Evolutionary conservation across 192 early-diverging fungal species (phyloP), one percentile per base, ranked within the genome.

Genomic region (Rhizophagus clarus): DNA sequence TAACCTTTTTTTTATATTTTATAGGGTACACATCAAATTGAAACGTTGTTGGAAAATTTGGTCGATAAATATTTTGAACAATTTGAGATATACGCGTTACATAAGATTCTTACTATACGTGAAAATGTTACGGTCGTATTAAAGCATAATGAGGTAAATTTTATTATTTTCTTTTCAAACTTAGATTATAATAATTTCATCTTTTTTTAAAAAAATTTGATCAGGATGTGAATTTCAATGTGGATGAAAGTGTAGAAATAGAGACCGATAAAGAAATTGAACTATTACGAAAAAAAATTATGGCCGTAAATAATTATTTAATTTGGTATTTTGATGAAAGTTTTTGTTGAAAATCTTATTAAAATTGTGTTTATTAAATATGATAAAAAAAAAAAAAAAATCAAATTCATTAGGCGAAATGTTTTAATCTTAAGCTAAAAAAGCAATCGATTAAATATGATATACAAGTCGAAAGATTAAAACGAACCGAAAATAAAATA

Each of bases 31-130:
- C 88, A 91, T 80, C 88, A 92, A 78, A 87, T 94, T 0, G 92
- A 94, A 80, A 95, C 94, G 32, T 81, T 96, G 34, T 83, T 96
- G 15, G 95, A 96, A 80, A 84, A 92, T 31, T 85, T 90, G 6
- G 90, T 97, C 70, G 96, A 96, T 81, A 91, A 91, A 78, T 88
- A 90, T 79, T 96, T 96, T 88, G 96, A 96, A 82, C 88, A 89
- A 37, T 94, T 94, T 81, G 95, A 97, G 80, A 83, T 95, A 11
- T 95, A 93, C 77, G 88, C 87, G 0, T 85, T 93, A 74, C 88
- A 91, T 61, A 94, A 94, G 61, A 86, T 96, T 74, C 95, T 97
- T 62, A 86, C 85, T 45, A 81, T 96, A 31, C 93, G 92, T 2
- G 80, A 85, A 20, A 87, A 90, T 76, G 78, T 91, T 17, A 80